Conservation (phyloP, 495 filamentous ascomycete species). For the Aspergillus funiculosus region DNA sequence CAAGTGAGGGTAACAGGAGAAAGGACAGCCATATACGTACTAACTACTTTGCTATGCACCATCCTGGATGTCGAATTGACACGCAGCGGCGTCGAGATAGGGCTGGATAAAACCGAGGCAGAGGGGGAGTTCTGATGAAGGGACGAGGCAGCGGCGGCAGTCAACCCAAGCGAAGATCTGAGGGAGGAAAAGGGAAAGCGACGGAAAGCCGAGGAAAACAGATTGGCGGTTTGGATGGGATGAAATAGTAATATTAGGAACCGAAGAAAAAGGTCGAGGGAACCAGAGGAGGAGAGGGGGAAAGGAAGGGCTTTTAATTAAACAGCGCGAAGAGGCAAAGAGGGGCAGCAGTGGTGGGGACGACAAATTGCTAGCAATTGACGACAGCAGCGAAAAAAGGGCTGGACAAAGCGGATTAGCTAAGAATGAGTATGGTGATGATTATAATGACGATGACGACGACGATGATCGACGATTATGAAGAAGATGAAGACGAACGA, state of each 20-base stretch:
- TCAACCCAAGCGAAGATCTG: constrained; percentile 53
- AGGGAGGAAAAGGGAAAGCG: constrained; percentile 56
- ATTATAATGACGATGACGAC: background rate
- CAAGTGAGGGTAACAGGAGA: background rate
- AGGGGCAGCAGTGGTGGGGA: constrained; percentile 14
- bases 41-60: constrained; percentile 78
- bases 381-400: constrained; percentile 13
- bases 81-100: constrained; percentile 40
- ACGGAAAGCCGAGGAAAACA: constrained; percentile 79
- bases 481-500: too few species aligned
- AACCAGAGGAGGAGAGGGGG: constrained; percentile 1
- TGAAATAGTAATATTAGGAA: too few species aligned
- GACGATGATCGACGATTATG: background rate
- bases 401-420: constrained; percentile 20
- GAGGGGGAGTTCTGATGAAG: constrained; percentile 51
- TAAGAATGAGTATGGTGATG: constrained; percentile 10
- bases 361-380: constrained; percentile 2
- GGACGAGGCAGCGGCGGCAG: constrained; percentile 60
- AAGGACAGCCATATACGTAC: constrained; percentile 39
- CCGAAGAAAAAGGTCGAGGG: constrained; percentile 2
- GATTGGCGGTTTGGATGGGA: constrained; percentile 48
- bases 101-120: constrained; percentile 32
- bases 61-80: constrained; percentile 46
- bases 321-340: constrained; percentile 21
- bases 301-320: constrained; percentile 14